Evolutionary conservation across 1,284 basidiomycete species (phyloP).

Genomic region (Leccinum pachyderme): DNA sequence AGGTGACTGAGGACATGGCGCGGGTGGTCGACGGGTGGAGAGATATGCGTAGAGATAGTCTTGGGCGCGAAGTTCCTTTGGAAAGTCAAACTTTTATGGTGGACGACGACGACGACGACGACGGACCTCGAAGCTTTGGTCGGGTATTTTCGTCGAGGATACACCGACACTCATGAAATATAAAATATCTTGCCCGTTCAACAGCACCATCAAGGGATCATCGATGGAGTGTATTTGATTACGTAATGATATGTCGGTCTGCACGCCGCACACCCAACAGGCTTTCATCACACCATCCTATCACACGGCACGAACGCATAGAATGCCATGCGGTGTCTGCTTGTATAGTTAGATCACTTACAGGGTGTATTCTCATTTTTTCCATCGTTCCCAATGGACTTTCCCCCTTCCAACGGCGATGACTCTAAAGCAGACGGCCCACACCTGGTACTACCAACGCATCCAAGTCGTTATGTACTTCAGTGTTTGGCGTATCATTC

Average conservation of each 20-base stretch:
- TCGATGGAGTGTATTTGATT: conserved; percentile 11
- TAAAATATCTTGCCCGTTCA: conserved; percentile 13
- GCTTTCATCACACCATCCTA: no score
- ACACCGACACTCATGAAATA: conserved; percentile 32
- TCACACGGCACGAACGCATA: no score
- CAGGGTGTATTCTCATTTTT: no score
- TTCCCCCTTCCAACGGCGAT: neutral
- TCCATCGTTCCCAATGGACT: neutral
- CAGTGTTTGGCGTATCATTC: neutral
- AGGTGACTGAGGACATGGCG: conserved; percentile 36
- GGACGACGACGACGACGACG: neutral
- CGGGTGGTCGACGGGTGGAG: conserved; percentile 28
- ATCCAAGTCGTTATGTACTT: neutral
- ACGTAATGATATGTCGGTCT: conserved; percentile 7
- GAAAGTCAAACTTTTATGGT: neutral
- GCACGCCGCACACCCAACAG: no score
- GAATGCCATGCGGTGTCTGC: no score
- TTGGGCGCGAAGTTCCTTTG: conserved; percentile 37
- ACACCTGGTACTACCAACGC: neutral
- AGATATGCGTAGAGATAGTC: conserved; percentile 40
- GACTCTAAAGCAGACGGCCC: neutral
- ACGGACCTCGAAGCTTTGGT: conserved; percentile 33
- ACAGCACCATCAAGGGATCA: conserved; percentile 11
- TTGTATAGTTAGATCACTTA: no score
- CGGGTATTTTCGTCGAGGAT: conserved; percentile 9